Evolutionary conservation across 1,284 basidiomycete species (phyloP).

Genomic region (Volvariella volvacea): DNA sequence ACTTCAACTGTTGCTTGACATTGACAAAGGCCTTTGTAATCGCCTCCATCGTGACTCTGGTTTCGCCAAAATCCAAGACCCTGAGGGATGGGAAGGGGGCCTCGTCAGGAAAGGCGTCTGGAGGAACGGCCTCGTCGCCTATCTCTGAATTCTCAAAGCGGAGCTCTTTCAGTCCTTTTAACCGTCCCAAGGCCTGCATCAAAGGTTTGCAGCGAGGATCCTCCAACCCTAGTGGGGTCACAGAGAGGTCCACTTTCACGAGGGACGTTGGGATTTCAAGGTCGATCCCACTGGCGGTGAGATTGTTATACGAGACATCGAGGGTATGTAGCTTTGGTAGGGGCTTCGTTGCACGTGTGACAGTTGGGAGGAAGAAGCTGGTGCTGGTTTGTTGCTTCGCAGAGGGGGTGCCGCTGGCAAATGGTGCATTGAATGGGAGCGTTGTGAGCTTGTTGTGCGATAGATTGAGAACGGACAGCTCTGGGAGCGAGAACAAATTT

Average conservation of each 20-base stretch:
- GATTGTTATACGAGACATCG: slow-evolving; percentile 58
- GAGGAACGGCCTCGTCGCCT: slow-evolving; percentile 49
- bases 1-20: slow-evolving; percentile 43
- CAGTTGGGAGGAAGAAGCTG: slow-evolving; percentile 55
- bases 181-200: slow-evolving; percentile 37
- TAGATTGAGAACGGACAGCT: slow-evolving; percentile 57
- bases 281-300: slow-evolving; percentile 49
- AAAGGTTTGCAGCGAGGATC: slow-evolving; percentile 28
- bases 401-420: slow-evolving; percentile 23
- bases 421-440: slow-evolving; percentile 58
- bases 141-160: slow-evolving; percentile 50
- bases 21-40: slow-evolving; percentile 37
- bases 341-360: slow-evolving; percentile 53
- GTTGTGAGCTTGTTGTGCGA: slow-evolving; percentile 60
- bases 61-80: slow-evolving; percentile 60
- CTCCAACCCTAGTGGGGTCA: slow-evolving; percentile 41
- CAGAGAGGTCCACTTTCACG: slow-evolving; percentile 43
- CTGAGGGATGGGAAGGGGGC: slow-evolving; percentile 43
- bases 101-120: slow-evolving; percentile 28
- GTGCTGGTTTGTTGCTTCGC: slow-evolving; percentile 28
- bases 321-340: slow-evolving; percentile 56
- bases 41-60: slow-evolving; percentile 40
- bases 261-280: slow-evolving; percentile 41
- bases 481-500: slow-evolving; percentile 61
- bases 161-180: slow-evolving; percentile 53